phyloP scores from a whole-genome alignment of 495 filamentous ascomycete species.

The Echria macrotheca region DNA sequence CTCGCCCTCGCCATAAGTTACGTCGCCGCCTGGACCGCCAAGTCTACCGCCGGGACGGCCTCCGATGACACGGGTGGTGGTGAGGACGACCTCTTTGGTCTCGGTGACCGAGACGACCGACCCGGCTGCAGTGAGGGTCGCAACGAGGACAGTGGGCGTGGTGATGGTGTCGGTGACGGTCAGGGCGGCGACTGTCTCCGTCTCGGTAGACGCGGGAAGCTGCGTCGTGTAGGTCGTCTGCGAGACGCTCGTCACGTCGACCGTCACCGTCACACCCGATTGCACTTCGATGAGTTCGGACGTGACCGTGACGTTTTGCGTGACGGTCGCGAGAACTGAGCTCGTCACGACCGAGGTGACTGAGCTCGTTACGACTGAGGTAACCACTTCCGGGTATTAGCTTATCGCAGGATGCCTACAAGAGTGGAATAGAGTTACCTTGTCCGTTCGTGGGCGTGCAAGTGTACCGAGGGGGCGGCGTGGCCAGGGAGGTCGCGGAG shows the following conservation, averaged over 20 bases:
- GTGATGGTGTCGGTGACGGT: constrained; percentile 1
- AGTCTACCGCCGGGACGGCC: background rate
- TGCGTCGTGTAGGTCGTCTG: background rate
- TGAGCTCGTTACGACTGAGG: background rate
- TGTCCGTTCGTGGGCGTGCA: background rate
- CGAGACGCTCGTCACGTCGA: background rate
- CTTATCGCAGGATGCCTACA: background rate
- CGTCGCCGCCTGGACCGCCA: background rate
- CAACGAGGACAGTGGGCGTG: background rate
- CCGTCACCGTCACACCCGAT: too few species aligned
- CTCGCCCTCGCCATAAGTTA: background rate
- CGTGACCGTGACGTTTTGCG: background rate
- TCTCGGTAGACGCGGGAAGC: background rate
- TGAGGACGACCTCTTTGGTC: background rate
- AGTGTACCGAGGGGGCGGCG: background rate
- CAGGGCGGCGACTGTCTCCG: background rate
- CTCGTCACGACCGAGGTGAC: background rate
- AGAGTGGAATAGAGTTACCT: background rate
- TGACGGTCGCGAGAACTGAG: background rate
- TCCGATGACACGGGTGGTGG: background rate
- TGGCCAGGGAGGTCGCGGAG: background rate
- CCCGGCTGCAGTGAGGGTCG: background rate
- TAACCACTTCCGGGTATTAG: background rate
- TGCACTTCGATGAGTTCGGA: too few species aligned
- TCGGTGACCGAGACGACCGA: background rate